These are phyloP conservation scores for Pichia ethanolica DNA, from an alignment of 805 yeast species.

Conservation along the genomic window DNA sequence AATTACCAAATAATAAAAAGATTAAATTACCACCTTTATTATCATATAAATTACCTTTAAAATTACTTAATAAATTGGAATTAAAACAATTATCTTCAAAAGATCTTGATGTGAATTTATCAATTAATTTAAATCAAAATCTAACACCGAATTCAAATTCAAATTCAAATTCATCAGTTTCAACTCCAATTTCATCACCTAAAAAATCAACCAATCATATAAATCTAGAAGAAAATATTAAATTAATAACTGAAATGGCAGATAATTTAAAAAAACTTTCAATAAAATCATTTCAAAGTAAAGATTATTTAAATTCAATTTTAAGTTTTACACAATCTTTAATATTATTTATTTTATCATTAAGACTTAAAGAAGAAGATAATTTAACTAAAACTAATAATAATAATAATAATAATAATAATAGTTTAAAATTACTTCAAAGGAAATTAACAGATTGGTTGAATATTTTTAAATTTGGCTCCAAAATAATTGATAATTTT, in stretches of 20 bases:
- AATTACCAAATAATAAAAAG: neutral
- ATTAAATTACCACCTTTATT: constrained; percentile 16
- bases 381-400: neutral
- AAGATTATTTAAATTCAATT: constrained; percentile 11
- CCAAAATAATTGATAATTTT: constrained; percentile 18
- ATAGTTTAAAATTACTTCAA: constrained; percentile 14
- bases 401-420: neutral
- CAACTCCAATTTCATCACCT: neutral
- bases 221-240: neutral
- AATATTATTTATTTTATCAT: constrained; percentile 20
- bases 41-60: constrained; percentile 13
- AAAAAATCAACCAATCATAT: neutral
- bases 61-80: constrained; percentile 9
- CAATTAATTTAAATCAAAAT: neutral
- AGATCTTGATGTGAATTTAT: constrained; percentile 9
- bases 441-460: constrained; percentile 7
- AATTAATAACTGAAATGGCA: constrained; percentile 13
- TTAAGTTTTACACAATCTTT: constrained; percentile 21
- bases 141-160: neutral
- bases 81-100: constrained; percentile 15
- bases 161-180: neutral
- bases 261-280: constrained; percentile 12
- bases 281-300: constrained; percentile 10
- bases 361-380: constrained; percentile 16
- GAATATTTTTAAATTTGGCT: constrained; percentile 1